Conservation (phyloP, 352 stramenopile genomes). For the Phytopythium helicoides region DNA sequence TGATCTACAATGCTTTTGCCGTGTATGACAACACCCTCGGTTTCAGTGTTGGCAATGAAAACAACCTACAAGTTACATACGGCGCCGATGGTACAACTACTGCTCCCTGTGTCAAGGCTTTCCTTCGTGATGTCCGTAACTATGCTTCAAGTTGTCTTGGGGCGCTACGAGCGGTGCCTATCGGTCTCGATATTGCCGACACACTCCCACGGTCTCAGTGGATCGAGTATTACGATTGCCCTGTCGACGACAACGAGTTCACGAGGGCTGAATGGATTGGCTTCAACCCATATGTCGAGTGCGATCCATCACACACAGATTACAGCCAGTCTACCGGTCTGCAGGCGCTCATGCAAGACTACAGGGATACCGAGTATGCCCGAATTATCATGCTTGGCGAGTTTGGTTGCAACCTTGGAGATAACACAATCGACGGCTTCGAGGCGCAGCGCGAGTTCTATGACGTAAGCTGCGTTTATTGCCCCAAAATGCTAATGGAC, state of each 20-base stretch:
- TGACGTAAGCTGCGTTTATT: slow-evolving; percentile 23
- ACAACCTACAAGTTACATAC: slow-evolving; percentile 40
- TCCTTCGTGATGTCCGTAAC: slow-evolving; percentile 50
- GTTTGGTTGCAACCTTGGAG: slow-evolving; percentile 69
- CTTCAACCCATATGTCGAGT: slow-evolving; percentile 77
- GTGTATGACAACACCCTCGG: slow-evolving; percentile 68
- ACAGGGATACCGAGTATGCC: slow-evolving; percentile 38
- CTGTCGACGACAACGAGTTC: slow-evolving; percentile 50
- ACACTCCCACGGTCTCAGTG: slow-evolving; percentile 47
- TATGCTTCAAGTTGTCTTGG: slow-evolving; percentile 45
- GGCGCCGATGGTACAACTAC: slow-evolving; percentile 19
- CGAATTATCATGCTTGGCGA: slow-evolving; percentile 73
- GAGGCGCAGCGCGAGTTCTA: slow-evolving; percentile 66
- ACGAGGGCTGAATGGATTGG: slow-evolving; percentile 54
- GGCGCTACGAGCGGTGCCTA: slow-evolving; percentile 48
- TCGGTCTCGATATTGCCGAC: slow-evolving; percentile 65
- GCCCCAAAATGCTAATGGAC: not conserved
- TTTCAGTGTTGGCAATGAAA: slow-evolving; percentile 62
- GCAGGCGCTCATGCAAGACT: slow-evolving; percentile 62
- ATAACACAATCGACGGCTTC: slow-evolving; percentile 63
- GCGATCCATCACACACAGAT: slow-evolving; percentile 43
- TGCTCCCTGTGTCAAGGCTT: slow-evolving; percentile 64
- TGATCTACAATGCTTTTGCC: slow-evolving; percentile 70
- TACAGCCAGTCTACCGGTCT: slow-evolving; percentile 61
- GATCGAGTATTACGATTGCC: slow-evolving; percentile 63